Evolutionary conservation across 768 basidiomycete genomes (phyloP).

Genomic region (Lactarius vividus): DNA sequence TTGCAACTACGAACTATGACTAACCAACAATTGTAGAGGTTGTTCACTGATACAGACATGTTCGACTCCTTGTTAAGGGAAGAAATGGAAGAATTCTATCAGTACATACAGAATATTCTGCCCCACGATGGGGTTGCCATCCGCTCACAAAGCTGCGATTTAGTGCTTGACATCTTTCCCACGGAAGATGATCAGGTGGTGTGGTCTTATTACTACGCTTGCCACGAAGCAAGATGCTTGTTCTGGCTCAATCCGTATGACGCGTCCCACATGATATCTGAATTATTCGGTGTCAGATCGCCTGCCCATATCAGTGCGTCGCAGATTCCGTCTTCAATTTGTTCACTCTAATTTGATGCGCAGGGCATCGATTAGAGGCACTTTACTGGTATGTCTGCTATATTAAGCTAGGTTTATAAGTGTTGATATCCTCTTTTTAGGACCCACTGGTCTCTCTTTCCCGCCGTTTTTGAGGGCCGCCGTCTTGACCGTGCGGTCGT

Average conservation of each 20-base stretch:
- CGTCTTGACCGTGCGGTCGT: slow-evolving; percentile 11
- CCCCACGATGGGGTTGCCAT: slow-evolving; percentile 17
- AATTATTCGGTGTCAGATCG: slow-evolving; percentile 13
- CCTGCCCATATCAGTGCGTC: slow-evolving; percentile 26
- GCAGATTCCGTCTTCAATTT: not conserved
- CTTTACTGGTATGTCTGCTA: slow-evolving; percentile 30
- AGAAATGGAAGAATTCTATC: slow-evolving; percentile 37
- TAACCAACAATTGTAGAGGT: slow-evolving; percentile 36
- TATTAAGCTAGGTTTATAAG: slow-evolving; percentile 1
- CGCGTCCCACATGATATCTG: slow-evolving; percentile 36
- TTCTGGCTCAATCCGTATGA: slow-evolving; percentile 53
- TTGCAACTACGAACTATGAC: not conserved
- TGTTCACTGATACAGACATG: slow-evolving; percentile 55
- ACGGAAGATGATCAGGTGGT: slow-evolving; percentile 33
- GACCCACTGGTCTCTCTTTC: slow-evolving; percentile 33
- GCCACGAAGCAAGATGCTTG: slow-evolving; percentile 44
- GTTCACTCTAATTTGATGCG: not conserved
- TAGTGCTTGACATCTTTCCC: slow-evolving; percentile 29
- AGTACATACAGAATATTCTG: not conserved
- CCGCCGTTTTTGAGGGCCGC: slow-evolving; percentile 20
- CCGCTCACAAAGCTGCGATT: slow-evolving; percentile 29
- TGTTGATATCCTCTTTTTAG: slow-evolving; percentile 17
- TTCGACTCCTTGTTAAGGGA: slow-evolving; percentile 36
- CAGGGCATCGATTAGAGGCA: slow-evolving; percentile 29
- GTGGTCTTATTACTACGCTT: slow-evolving; percentile 50